Base-by-base conservation (phyloP, 2,329 filamentous ascomycete species). In the Phialocephala sp. region DNA sequence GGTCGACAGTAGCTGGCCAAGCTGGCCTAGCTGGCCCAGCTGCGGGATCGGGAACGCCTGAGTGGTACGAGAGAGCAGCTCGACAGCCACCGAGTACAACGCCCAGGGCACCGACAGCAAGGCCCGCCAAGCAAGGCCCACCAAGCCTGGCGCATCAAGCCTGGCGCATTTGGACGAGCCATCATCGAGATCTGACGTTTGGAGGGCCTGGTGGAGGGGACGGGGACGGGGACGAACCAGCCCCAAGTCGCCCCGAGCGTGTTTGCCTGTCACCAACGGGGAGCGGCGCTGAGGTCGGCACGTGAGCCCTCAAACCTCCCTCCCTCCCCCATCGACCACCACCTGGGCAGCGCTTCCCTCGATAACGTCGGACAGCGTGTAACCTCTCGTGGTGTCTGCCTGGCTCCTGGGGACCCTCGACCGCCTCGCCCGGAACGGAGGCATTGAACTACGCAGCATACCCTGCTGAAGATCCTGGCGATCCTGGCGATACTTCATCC, bases 41-140 rank as follows among this genome's bases (percentile, higher is more conserved):
- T 56, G 47, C 59, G 65, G 56, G 45, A 62, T 64, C 56, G 56
- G 41, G 55, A 59, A 54, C 62, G 50, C 37, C 55, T 62, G 43
- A 35, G 65, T 65, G 50, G 59, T 36, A 67, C 65, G 37, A 61
- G 36, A 45, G 35, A n/a, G 41, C 32, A 55, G 15, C 12, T 64
- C 22, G 41, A 37, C 54, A 66, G 64, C 60, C 57, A 63, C 57
- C 50, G 24, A 27, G 24, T 35, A 54, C 50, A 54, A 18, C 50
- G 50, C 50, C 41, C 32, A 15, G 56, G 61, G 59, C 54, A 61
- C 47, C 45, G 50, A 6, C 15, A 20, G 15, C 45, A 56, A 45
- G 56, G 35, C 54, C n/a, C n/a, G n/a, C n/a, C n/a, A n/a, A n/a
- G n/a, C n/a, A n/a, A n/a, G n/a, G n/a, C n/a, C n/a, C n/a, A n/a